Evolutionary conservation across 2,329 filamentous ascomycete species (phyloP).

Genomic region (Hypoxylon sp.): DNA sequence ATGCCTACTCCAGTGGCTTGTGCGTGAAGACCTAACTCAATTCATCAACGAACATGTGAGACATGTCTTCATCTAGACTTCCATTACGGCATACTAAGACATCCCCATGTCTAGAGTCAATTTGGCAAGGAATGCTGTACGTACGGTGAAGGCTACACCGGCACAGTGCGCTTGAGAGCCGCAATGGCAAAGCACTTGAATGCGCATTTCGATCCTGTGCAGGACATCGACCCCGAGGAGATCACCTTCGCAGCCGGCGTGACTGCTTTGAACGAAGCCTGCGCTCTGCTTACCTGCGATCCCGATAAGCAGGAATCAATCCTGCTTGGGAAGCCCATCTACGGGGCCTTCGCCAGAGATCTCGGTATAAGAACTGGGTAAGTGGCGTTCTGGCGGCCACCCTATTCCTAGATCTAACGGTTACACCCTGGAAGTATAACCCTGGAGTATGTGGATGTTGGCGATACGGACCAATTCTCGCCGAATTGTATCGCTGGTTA

Average conservation of each 20-base stretch:
- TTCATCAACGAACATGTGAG: conserved; percentile 41
- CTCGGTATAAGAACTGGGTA: conserved; percentile 48
- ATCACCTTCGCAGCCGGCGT: conserved; percentile 49
- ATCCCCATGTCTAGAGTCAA: conserved; percentile 13
- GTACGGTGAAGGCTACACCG: conserved; percentile 48
- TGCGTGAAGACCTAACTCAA: conserved; percentile 30
- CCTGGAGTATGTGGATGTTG: conserved; percentile 43
- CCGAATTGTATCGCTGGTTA: conserved; percentile 41
- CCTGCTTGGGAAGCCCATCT: conserved; percentile 44
- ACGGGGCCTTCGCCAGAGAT: conserved; percentile 46
- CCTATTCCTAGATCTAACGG: background rate
- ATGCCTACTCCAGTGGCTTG: conserved; percentile 24
- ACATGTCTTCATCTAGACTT: background rate
- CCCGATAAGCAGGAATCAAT: conserved; percentile 35
- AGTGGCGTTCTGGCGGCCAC: background rate
- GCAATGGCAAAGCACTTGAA: conserved; percentile 49
- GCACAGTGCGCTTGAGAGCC: conserved; percentile 41
- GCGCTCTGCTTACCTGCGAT: conserved; percentile 46
- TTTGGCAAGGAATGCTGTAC: conserved; percentile 40
- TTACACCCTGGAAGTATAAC: conserved; percentile 23
- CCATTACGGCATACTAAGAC: conserved; percentile 3
- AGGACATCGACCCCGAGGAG: conserved; percentile 43
- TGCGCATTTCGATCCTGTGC: conserved; percentile 41
- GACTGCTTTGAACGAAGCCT: conserved; percentile 47
- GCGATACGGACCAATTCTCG: conserved; percentile 46